phyloP scores from a whole-genome alignment of 2,329 filamentous ascomycete genomes.

The Claviceps arundinis region DNA sequence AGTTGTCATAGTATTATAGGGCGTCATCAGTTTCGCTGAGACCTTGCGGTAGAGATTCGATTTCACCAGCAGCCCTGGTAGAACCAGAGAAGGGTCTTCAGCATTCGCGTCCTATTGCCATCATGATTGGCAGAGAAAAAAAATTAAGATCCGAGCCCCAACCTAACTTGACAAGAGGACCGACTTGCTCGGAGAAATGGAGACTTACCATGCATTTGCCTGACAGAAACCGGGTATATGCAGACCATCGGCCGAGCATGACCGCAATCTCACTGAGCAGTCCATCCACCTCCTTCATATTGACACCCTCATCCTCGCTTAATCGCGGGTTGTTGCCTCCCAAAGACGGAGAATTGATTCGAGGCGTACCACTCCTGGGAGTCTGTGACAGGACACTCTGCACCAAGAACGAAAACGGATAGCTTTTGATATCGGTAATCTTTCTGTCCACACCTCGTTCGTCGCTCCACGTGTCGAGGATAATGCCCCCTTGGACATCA shows the following conservation, averaged over 20 bases:
- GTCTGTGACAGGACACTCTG: slow-evolving; percentile 78
- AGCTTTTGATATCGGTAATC: slow-evolving; percentile 91
- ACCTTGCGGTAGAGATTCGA: slow-evolving; percentile 76
- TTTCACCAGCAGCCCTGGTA: slow-evolving; percentile 63
- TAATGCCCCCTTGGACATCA: slow-evolving; percentile 89
- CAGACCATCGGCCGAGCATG: slow-evolving; percentile 87
- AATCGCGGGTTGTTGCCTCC: slow-evolving; percentile 41
- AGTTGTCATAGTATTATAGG: slow-evolving; percentile 84
- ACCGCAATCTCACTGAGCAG: slow-evolving; percentile 76
- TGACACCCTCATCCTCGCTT: slow-evolving; percentile 83
- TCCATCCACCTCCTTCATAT: slow-evolving; percentile 92
- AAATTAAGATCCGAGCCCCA: not conserved
- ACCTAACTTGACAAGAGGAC: not conserved
- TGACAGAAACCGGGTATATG: slow-evolving; percentile 81
- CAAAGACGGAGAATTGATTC: slow-evolving; percentile 63
- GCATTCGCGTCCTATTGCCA: slow-evolving; percentile 33
- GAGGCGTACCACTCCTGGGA: slow-evolving; percentile 48
- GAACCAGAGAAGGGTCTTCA: slow-evolving; percentile 42
- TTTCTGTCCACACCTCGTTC: slow-evolving; percentile 74
- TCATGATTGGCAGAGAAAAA: not conserved
- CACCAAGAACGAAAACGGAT: slow-evolving; percentile 92
- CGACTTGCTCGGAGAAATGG: not conserved
- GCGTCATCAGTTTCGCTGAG: slow-evolving; percentile 54
- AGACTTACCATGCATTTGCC: slow-evolving; percentile 65
- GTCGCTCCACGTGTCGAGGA: slow-evolving; percentile 90